These are phyloP conservation scores for Exophiala sp. DNA, from an alignment of 2,329 filamentous ascomycete genomes.

Conservation along the genomic window DNA sequence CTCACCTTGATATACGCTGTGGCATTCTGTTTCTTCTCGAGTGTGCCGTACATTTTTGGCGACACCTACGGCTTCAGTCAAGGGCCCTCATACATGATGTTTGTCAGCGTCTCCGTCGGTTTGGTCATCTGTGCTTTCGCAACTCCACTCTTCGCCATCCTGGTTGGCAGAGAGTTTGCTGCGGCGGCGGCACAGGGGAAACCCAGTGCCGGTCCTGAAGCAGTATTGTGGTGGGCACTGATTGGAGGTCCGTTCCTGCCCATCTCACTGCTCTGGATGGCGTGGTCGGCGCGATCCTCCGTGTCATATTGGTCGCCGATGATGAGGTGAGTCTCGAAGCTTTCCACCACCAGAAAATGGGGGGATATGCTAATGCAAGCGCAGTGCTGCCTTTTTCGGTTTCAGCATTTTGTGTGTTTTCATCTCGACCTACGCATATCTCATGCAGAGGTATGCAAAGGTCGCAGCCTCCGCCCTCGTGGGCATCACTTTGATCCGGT, in stretches of 20 bases:
- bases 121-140: background rate
- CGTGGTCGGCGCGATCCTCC: constrained; percentile 46
- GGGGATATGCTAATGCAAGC: background rate
- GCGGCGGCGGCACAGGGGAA: background rate
- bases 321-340: constrained; percentile 42
- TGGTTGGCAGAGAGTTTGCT: background rate
- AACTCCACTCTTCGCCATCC: background rate
- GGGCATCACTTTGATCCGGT: constrained; percentile 42
- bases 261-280: constrained; percentile 56
- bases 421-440: constrained; percentile 53
- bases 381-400: constrained; percentile 39
- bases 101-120: background rate
- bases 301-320: constrained; percentile 53
- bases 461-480: constrained; percentile 51
- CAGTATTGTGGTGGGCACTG: constrained; percentile 39
- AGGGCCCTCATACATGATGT: background rate
- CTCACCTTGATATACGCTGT: background rate
- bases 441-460: constrained; percentile 55
- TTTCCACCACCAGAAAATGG: too few species aligned
- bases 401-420: constrained; percentile 50
- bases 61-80: constrained; percentile 1
- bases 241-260: constrained; percentile 47
- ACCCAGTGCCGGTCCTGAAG: constrained; percentile 39
- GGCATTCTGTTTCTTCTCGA: constrained; percentile 2
- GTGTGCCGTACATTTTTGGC: background rate